A percentile compares a stretch with the other conserved stretches of the same genome.
phyloP scores from a whole-genome alignment of 768 basidiomycete genomes.

The Lactifluus pinguis region DNA sequence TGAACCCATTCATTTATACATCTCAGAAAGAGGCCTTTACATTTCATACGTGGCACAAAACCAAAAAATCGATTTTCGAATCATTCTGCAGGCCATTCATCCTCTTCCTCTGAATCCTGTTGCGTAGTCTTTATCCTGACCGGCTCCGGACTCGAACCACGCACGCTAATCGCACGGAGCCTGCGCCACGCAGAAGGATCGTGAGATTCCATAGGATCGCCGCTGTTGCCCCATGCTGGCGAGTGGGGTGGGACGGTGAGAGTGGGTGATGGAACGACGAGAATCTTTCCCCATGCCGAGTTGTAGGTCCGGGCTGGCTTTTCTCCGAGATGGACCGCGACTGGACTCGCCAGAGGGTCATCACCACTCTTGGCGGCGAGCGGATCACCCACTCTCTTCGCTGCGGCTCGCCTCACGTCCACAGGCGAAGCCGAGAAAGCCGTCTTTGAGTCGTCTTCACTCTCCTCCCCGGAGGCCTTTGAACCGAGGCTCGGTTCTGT shows the following conservation, averaged over 20 bases:
- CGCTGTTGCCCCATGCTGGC: not conserved
- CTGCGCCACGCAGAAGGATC: not conserved
- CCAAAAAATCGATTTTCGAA: no score
- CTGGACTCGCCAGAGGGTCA: not conserved
- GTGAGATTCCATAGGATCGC: not conserved
- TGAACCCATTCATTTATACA: not conserved
- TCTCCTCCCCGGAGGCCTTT: not conserved
- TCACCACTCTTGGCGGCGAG: not conserved
- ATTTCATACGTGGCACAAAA: no score
- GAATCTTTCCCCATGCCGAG: conserved; percentile 7
- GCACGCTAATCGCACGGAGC: not conserved
- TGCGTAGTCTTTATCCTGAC: no score
- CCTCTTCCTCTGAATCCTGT: no score
- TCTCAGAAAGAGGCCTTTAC: not conserved
- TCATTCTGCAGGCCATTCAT: no score
- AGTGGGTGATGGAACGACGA: conserved; percentile 4
- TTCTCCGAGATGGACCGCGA: not conserved
- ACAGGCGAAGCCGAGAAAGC: not conserved
- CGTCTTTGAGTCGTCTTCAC: not conserved
- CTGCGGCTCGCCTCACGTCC: not conserved
- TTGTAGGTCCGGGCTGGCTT: not conserved
- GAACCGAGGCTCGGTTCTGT: not conserved
- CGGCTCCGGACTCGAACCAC: not conserved
- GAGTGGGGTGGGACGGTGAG: not conserved
- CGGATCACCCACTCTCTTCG: not conserved